Base-by-base conservation (phyloP, 371 early-diverging fungal species). In the Globomyces sp. region DNA sequence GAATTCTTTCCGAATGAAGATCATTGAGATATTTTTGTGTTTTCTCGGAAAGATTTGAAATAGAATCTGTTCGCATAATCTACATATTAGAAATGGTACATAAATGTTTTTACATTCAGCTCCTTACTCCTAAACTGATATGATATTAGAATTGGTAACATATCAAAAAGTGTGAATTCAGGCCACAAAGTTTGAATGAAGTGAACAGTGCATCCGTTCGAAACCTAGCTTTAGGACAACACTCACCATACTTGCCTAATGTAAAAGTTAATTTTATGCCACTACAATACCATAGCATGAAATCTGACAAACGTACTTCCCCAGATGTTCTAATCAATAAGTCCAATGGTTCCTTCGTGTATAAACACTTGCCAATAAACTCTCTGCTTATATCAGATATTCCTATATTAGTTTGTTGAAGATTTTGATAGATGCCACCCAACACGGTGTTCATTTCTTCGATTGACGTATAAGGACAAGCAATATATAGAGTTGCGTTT, bases 291-390 rank as follows among this genome's bases (percentile, higher is more conserved):
- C 96, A 96, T 48, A 99, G 81, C 80, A 99, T 76, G 76, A 95
- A 99, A 77, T 99, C 99, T 69, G 95, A 94, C 49, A 99, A 80
- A 24, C 99, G 85, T 11, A 90, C 89, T 78, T 99, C 99, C 6
- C 99, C 99, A 5, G 95, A 93, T 1, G 99, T 99, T 62, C 99
- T 86, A 42, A 99, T 86, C 57, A 99, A 74, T n/a, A 99, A 82
- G 73, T 99, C 99, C 62, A 96, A 74, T 1, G 88, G 87, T 24
- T 67, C 65, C 44, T 83, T 73, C 2, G 94, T 94, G 60, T 82
- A 88, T 52, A 94, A 73, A 58, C 81, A 79, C 41, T 76, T 59
- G 43, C 89, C 86, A 43, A 98, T 67, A 1, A 83, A 71, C 39
- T 81, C 71, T 60, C 84, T 84, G n/a, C 75, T 76, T 36, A 94